These are phyloP conservation scores for Neopestalotiopsis clavispora DNA, from an alignment of 2,329 filamentous ascomycete species.

Conservation along the genomic window DNA sequence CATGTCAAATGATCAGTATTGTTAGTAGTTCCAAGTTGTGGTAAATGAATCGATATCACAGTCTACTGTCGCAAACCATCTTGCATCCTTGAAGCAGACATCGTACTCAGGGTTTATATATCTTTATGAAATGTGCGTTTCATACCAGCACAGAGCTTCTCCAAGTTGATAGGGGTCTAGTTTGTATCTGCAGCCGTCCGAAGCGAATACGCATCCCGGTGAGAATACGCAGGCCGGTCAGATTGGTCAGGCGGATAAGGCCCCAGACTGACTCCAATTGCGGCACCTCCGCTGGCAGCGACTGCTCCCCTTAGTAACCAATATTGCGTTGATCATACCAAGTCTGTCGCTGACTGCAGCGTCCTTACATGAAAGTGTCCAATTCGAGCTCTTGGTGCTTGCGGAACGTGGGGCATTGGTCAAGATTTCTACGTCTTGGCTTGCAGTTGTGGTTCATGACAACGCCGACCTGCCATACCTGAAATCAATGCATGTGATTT, in stretches of 20 bases:
- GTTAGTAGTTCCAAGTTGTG: background rate
- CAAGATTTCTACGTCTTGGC: no score
- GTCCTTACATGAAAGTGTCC: background rate
- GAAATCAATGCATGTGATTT: no score
- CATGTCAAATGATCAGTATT: background rate
- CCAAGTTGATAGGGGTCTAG: no score
- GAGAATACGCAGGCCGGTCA: background rate
- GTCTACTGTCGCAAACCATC: background rate
- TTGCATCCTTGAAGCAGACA: background rate
- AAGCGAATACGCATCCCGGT: background rate
- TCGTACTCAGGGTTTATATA: no score
- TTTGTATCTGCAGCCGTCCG: no score
- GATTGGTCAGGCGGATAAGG: background rate
- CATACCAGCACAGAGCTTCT: no score
- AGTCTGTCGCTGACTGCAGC: background rate
- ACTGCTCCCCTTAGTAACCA: background rate
- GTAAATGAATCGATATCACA: background rate
- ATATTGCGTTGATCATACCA: background rate
- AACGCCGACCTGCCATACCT: no score
- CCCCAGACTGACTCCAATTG: background rate
- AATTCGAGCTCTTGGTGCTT: background rate
- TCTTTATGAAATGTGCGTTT: no score
- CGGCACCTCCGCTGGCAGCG: background rate
- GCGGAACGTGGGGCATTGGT: background rate
- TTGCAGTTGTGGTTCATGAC: no score